phyloP scores from a whole-genome alignment of 345 rosid species.

The Capsella bursapastoris region DNA sequence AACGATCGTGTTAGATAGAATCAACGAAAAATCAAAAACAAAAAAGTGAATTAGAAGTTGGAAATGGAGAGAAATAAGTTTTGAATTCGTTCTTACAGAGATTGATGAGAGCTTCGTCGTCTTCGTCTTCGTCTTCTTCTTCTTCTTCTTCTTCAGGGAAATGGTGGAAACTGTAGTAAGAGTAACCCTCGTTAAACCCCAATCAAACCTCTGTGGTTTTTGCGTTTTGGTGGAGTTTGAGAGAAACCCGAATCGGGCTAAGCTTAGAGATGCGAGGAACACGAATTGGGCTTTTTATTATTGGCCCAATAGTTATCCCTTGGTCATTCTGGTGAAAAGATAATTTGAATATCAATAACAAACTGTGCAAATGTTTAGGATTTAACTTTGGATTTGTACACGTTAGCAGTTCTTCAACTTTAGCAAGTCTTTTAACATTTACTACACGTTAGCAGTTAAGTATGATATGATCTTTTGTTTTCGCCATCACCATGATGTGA shows the following conservation, averaged over 20 bases:
- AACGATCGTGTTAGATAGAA: too few relatives aligned
- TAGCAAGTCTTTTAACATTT: too few relatives aligned
- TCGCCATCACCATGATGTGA: too few relatives aligned
- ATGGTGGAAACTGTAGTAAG: conserved; percentile 24
- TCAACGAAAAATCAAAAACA: too few relatives aligned
- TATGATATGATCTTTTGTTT: too few relatives aligned
- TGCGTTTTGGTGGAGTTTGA: background rate
- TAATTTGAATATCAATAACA: too few relatives aligned
- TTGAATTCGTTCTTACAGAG: background rate
- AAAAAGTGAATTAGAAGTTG: too few relatives aligned
- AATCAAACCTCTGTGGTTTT: background rate
- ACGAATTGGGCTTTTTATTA: background rate
- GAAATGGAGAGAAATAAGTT: too few relatives aligned
- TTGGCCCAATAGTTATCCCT: conserved; percentile 5
- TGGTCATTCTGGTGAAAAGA: background rate
- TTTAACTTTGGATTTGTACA: too few relatives aligned
- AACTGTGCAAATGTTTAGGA: too few relatives aligned
- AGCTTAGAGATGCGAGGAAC: background rate
- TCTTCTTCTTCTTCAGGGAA: conserved; percentile 26
- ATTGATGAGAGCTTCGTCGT: conserved; percentile 16
- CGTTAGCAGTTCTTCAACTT: too few relatives aligned
- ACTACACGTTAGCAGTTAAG: too few relatives aligned
- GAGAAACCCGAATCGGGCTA: background rate
- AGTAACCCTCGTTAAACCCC: conserved; percentile 43
- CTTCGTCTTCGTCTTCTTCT: conserved; percentile 24